Conservation (phyloP, 2,329 filamentous ascomycete species). For the Colletotrichum plurivorum region DNA sequence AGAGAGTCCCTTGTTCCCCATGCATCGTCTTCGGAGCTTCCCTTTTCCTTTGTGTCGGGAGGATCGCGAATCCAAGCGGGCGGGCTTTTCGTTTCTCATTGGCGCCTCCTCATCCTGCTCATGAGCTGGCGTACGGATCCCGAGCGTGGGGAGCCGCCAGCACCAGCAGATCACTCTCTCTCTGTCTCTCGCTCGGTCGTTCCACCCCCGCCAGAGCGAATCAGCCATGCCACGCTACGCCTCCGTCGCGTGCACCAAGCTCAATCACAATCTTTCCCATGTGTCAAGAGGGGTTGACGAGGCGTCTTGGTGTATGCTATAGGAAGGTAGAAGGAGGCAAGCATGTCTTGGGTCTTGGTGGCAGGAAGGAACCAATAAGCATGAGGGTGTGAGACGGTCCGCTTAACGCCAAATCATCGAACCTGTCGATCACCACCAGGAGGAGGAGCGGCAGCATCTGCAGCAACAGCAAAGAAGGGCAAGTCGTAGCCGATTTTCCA, state of each 20-base stretch:
- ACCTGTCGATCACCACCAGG: constrained; percentile 22
- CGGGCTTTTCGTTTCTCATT: too few species aligned
- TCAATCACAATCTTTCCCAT: neutral
- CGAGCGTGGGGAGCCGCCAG: too few species aligned
- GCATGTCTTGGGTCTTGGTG: too few species aligned
- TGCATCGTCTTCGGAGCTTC: too few species aligned
- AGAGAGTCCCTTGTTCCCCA: too few species aligned
- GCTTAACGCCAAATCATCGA: constrained; percentile 13
- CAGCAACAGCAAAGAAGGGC: neutral
- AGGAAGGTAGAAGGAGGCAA: neutral
- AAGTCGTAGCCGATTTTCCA: constrained; percentile 3
- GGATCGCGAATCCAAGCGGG: too few species aligned
- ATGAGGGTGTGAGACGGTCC: neutral
- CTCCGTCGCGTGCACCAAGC: constrained; percentile 4
- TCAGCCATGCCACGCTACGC: neutral
- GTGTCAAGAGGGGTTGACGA: constrained; percentile 7
- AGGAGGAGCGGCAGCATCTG: neutral
- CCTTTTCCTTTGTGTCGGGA: too few species aligned
- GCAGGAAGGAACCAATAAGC: neutral
- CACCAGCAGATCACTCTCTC: too few species aligned
- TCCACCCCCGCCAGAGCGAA: neutral
- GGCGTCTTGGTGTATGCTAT: neutral
- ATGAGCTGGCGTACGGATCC: too few species aligned
- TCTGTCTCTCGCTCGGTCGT: too few species aligned
- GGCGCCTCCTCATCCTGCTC: too few species aligned